Evolutionary conservation across 2,329 filamentous ascomycete species (phyloP), one percentile per base, ranked within the genome.

Genomic region (Phialophora verrucosa): DNA sequence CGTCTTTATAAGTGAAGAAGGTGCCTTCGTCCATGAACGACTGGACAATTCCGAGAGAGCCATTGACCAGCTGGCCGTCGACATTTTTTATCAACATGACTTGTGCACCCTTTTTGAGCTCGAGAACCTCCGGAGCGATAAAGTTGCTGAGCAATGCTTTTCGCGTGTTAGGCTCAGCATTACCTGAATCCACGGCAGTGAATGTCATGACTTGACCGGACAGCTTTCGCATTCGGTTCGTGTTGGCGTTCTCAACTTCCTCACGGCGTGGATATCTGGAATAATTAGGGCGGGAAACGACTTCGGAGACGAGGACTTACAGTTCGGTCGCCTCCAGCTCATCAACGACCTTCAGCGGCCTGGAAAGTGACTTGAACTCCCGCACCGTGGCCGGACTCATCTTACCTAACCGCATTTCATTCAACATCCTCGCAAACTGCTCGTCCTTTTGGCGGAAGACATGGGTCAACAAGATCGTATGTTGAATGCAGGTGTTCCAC

Each of bases 81-180:
- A 98, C 90, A 73, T 99, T 99, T 78, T 99, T 99, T 83, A 99
- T 97, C n/a, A 99, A 83, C 95, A 99, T 99, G 53, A 99, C 96
- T 76, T 99, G 96, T 0, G 95, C 92, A 10, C 93, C 92, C 69
- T 95, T 90, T 78, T 97, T 98, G 32, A 99, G 80, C 38, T 91
- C 87, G 23, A 99, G 86, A 0, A 79, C 75, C 72, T 90, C 90
- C 0, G 95, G 93, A 0, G 95, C 93, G 91, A 99, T 97, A 87
- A 96, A 96, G 75, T 94, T 97, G 5, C 86, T 79, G 5, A 99
- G 82, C 0, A 98, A 79, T 75, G 88, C 93, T 54, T 96, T 92
- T 35, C 91, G 89, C 44, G 90, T 78, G 0, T 82, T 79, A 20
- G 84, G 83, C 70, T 97, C 92, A 42, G 79, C 78, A 29, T 90